A percentile compares a stretch with the other conserved stretches of the same genome.
Conservation (phyloP, 1,284 basidiomycete genomes). For the Psilocybe mexicana region DNA sequence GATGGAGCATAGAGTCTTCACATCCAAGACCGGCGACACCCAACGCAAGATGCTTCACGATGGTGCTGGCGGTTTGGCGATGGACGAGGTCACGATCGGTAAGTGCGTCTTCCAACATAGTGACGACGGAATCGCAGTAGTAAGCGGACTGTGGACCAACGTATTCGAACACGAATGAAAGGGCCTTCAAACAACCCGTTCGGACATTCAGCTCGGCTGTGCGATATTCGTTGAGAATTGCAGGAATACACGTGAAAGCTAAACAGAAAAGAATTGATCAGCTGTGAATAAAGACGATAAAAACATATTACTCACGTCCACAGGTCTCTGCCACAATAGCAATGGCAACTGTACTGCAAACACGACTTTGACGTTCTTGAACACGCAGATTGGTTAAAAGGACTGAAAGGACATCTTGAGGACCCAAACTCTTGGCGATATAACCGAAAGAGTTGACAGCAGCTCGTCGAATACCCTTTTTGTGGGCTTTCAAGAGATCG, state of each 20-base stretch:
- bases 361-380: slow-evolving; percentile 98
- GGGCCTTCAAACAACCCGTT: slow-evolving; percentile 98
- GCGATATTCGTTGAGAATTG: slow-evolving; percentile 98
- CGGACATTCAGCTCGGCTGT: slow-evolving; percentile 98
- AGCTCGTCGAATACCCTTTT: slow-evolving; percentile 97
- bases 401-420: slow-evolving; percentile 97
- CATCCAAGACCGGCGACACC: slow-evolving; percentile 97
- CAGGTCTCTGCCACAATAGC: slow-evolving; percentile 98
- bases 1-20: slow-evolving; percentile 95
- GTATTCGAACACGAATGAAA: slow-evolving; percentile 99
- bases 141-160: slow-evolving; percentile 99
- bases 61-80: slow-evolving; percentile 97
- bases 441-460: slow-evolving; percentile 99
- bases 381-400: slow-evolving; percentile 96
- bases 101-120: slow-evolving; percentile 96
- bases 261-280: slow-evolving; percentile 22
- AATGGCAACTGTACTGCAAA: slow-evolving; percentile 98
- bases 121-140: slow-evolving; percentile 96
- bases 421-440: slow-evolving; percentile 98
- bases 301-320: slow-evolving; percentile 65
- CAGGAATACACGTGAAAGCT: slow-evolving; percentile 99
- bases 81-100: slow-evolving; percentile 99
- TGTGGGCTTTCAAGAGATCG: slow-evolving; percentile 97
- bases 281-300: neutral
- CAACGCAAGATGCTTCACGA: slow-evolving; percentile 97